Conservation (phyloP, 345 rosid genomes). For the Eucalyptus shirleyi region DNA sequence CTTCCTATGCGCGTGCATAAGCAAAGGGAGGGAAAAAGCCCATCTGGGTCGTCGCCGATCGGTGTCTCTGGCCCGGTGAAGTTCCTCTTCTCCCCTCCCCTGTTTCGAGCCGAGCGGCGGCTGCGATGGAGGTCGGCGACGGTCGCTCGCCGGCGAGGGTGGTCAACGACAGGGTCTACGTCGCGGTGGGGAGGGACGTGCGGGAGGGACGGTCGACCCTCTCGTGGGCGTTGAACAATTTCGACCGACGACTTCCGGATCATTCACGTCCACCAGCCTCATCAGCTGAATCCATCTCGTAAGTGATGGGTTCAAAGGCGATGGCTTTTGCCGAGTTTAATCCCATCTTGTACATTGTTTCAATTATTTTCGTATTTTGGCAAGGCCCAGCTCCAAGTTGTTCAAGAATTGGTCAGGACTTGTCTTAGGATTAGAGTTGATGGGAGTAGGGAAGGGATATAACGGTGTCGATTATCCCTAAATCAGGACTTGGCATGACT, state of each 20-base stretch:
- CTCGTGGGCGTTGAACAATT: constrained; percentile 35
- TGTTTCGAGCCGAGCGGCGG: neutral
- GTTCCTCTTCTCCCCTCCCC: neutral
- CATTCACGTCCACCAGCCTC: constrained; percentile 21
- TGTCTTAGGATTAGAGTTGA: no score
- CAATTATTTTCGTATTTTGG: no score
- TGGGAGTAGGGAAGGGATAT: no score
- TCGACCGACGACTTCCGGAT: constrained; percentile 17
- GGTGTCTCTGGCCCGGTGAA: neutral
- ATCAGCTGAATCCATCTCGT: neutral
- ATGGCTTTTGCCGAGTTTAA: neutral
- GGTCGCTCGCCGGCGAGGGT: constrained; percentile 9
- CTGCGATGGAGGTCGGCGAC: neutral
- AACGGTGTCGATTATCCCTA: no score
- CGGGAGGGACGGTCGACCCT: constrained; percentile 28
- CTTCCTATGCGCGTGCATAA: neutral
- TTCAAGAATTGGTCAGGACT: no score
- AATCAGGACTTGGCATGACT: no score
- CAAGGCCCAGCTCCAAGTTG: no score
- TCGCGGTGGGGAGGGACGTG: constrained; percentile 48
- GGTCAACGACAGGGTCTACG: constrained; percentile 31
- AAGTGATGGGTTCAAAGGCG: neutral
- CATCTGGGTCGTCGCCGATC: neutral
- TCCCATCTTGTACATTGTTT: neutral
- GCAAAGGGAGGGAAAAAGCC: neutral